Percentiles rank a stretch among this genome's conserved stretches.
phyloP scores from a whole-genome alignment of 176 grass and related monocot genomes.

The Chrysopogon serrulatus region DNA sequence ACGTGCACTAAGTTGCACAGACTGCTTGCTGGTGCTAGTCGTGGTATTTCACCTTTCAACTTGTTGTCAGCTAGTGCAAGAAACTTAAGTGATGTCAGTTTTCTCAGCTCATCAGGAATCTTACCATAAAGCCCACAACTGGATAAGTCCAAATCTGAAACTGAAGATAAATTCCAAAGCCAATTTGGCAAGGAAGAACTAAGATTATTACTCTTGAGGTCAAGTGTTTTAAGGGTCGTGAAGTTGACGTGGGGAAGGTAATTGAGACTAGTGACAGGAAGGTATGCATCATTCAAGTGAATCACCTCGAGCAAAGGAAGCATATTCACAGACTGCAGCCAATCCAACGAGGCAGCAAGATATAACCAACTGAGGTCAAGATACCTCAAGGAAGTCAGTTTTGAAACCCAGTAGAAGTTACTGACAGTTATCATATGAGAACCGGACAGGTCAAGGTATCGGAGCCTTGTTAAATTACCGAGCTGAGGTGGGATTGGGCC shows the following conservation, averaged over 20 bases:
- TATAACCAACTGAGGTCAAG: slow-evolving; percentile 24
- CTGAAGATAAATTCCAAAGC: slow-evolving; percentile 21
- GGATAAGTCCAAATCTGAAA: slow-evolving; percentile 28
- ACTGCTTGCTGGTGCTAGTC: not conserved
- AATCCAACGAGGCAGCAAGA: slow-evolving; percentile 6
- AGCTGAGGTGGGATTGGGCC: slow-evolving; percentile 23
- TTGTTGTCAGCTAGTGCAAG: slow-evolving; percentile 11
- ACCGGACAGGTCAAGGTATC: slow-evolving; percentile 14
- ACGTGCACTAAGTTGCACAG: slow-evolving; percentile 17
- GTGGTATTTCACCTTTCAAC: slow-evolving; percentile 21
- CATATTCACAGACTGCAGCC: slow-evolving; percentile 39
- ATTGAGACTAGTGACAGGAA: slow-evolving; percentile 3
- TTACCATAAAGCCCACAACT: slow-evolving; percentile 11
- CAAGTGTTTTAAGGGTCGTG: not conserved
- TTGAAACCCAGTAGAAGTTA: slow-evolving; percentile 8
- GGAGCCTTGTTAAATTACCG: slow-evolving; percentile 46
- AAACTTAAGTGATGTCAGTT: slow-evolving; percentile 25
- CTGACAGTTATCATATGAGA: not conserved
- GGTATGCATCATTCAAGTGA: slow-evolving; percentile 10
- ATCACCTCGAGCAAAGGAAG: slow-evolving; percentile 22
- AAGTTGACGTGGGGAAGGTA: slow-evolving; percentile 17
- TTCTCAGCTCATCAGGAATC: slow-evolving; percentile 20
- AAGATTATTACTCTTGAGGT: slow-evolving; percentile 16
- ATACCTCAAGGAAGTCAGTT: slow-evolving; percentile 27
- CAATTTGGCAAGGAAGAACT: slow-evolving; percentile 19